Base-by-base conservation (phyloP, 1,284 basidiomycete species). In the Irpex rosettiformis region DNA sequence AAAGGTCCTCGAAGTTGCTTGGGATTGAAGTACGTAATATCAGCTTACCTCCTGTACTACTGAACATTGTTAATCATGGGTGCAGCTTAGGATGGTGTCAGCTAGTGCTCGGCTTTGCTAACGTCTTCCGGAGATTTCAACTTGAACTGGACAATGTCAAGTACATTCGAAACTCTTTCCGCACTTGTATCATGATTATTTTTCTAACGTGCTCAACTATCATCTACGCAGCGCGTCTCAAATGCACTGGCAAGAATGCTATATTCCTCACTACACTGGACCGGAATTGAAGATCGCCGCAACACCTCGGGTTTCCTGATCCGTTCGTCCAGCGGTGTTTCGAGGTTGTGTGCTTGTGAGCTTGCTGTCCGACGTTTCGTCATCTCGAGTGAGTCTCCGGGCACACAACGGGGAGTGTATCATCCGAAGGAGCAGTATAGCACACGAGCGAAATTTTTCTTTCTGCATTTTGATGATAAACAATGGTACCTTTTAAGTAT, bases 1-100 rank as follows among this genome's bases (percentile, higher is more conserved):
- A 63, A 60, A 47, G 66, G 66, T 2, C 66, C 66, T 7, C 29
- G 66, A 21, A 66, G 65, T 42, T 68, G 66, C 47, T 45, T 67
- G 16, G 66, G 66, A 16, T 62, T 66, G 16, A 67, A 68, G 66
- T 68, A 24, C 33, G 65, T 54, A 4, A 3, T 30, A 11, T 10
- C 27, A 22, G 24, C 33, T 11, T 37, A 11, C 16, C 2, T 37
- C 16, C 5, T 6, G 33, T n/a, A 8, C 33, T 37, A 8, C 16
- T 4, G 11, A 7, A 16, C 33, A 2, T 16, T 3, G 10, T 4
- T 3, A 37, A 37, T 3, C 16, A 37, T 16, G 13, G 58, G 54
- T 53, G 21, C 57, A 57, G 56, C 53, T 54, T 56, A 40, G 63
- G 29, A 54, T 62, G 29, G 24, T 59, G 30, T 28, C 45, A 59